Percentiles rank a stretch among this genome's conserved stretches.
These are phyloP conservation scores for Theileria equi DNA, from an alignment of 169 alveolate species.

Conservation along the genomic window DNA sequence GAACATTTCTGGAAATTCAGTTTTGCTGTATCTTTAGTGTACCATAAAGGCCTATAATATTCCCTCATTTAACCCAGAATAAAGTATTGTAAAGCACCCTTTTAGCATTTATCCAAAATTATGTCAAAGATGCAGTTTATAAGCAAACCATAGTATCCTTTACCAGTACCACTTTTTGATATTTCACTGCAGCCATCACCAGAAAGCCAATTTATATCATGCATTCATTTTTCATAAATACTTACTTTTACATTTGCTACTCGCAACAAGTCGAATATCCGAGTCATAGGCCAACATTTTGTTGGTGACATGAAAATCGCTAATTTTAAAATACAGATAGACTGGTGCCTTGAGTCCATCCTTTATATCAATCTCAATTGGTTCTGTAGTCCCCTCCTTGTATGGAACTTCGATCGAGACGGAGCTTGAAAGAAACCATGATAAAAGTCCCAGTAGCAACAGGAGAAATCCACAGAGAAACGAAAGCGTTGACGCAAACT, in stretches of 20 bases:
- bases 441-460: constrained; percentile 5
- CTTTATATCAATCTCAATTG: constrained; percentile 17
- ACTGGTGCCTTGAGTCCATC: constrained; percentile 40
- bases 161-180: too few relatives aligned
- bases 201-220: too few relatives aligned
- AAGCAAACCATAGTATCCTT: too few relatives aligned
- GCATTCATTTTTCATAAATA: too few relatives aligned
- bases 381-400: constrained; percentile 23
- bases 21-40: too few relatives aligned
- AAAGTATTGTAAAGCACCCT: too few relatives aligned
- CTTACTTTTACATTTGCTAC: constrained; percentile 40
- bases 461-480: constrained; percentile 28
- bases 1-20: too few relatives aligned
- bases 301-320: constrained; percentile 57
- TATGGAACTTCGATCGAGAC: constrained; percentile 32
- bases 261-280: constrained; percentile 13
- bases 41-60: too few relatives aligned
- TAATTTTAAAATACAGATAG: constrained; percentile 44
- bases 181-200: too few relatives aligned
- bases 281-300: constrained; percentile 58
- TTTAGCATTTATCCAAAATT: too few relatives aligned
- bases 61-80: too few relatives aligned
- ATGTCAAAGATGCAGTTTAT: too few relatives aligned
- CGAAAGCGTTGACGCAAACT: constrained; percentile 18
- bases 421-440: constrained; percentile 25